Conservation (phyloP, 345 rosid genomes). For the Eucalyptus sp. region DNA sequence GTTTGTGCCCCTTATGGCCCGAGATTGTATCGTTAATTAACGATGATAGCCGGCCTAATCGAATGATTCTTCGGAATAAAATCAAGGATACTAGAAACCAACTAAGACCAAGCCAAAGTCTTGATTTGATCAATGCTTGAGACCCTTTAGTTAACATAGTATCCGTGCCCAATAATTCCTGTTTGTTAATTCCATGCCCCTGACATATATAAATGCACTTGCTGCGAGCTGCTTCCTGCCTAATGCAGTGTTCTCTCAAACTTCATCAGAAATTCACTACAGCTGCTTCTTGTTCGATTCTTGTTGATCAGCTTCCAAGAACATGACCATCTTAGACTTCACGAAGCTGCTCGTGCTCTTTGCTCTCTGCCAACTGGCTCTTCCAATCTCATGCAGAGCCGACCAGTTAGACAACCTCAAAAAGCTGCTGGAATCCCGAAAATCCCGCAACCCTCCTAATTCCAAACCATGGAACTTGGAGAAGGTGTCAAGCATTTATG, state of each 20-base stretch:
- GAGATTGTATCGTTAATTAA: not conserved
- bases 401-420: slow-evolving; percentile 13
- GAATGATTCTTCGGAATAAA: not conserved
- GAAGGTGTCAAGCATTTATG: not conserved
- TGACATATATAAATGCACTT: not conserved
- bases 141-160: not conserved
- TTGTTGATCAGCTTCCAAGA: not conserved
- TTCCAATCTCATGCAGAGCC: slow-evolving; percentile 6
- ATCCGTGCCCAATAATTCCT: not conserved
- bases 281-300: not conserved
- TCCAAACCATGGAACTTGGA: not conserved
- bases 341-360: slow-evolving; percentile 4
- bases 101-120: not conserved
- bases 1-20: not conserved
- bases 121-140: not conserved
- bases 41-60: not conserved
- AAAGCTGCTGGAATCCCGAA: slow-evolving; percentile 12
- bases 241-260: not conserved
- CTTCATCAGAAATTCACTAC: not conserved
- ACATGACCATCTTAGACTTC: not conserved
- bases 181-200: not conserved
- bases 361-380: not conserved
- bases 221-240: not conserved
- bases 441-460: slow-evolving; percentile 2
- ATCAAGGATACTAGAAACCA: not conserved